These are phyloP conservation scores for Spiraea crenata DNA, from an alignment of 331 rosid genomes.

Conservation along the genomic window DNA sequence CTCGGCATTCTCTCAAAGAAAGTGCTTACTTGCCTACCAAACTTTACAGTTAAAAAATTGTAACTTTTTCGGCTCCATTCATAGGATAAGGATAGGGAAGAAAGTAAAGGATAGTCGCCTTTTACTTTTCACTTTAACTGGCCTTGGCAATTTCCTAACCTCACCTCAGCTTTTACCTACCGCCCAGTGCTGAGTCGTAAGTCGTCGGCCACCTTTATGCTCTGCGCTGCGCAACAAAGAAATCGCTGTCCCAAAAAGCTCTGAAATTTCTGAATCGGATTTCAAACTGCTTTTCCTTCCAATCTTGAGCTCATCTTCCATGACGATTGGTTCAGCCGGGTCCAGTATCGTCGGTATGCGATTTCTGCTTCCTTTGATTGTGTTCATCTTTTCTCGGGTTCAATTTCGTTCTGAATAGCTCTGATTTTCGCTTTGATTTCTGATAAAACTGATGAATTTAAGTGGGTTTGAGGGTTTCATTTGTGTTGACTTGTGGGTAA, in stretches of 20 bases:
- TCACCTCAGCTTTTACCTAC: not conserved
- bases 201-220: not conserved
- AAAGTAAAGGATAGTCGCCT: too few relatives aligned
- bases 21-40: too few relatives aligned
- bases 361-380: not conserved
- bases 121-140: too few relatives aligned
- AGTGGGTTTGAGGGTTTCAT: not conserved
- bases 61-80: too few relatives aligned
- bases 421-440: not conserved
- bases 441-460: not conserved
- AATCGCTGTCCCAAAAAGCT: not conserved
- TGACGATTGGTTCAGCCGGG: constrained; percentile 99
- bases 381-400: not conserved
- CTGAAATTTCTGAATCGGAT: constrained; percentile 7
- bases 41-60: too few relatives aligned
- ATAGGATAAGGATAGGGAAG: too few relatives aligned
- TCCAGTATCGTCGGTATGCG: constrained; percentile 93
- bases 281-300: not conserved
- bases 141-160: too few relatives aligned
- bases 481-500: not conserved
- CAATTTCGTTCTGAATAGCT: not conserved
- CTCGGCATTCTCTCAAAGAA: too few relatives aligned
- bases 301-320: constrained; percentile 30
- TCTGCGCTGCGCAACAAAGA: not conserved
- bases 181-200: not conserved